Evolutionary conservation across 1,284 basidiomycete species (phyloP).

Genomic region (Austroboletus novae-zelandiae): DNA sequence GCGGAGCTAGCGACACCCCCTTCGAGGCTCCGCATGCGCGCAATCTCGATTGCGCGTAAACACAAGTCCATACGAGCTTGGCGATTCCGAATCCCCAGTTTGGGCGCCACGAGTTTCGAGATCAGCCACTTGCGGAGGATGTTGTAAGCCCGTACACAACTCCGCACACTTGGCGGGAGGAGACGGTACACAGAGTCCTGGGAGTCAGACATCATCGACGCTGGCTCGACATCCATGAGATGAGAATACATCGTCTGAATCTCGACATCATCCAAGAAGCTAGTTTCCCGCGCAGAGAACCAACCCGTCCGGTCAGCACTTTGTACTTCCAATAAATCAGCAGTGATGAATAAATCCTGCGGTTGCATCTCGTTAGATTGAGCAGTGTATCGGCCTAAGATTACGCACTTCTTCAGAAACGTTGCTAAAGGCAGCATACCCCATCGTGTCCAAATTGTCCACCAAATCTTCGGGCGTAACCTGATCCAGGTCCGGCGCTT

Average conservation of each 20-base stretch:
- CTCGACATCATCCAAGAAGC: slow-evolving; percentile 55
- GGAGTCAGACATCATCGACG: slow-evolving; percentile 63
- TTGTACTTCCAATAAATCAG: slow-evolving; percentile 77
- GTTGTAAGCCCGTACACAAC: slow-evolving; percentile 68
- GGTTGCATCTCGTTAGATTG: not conserved
- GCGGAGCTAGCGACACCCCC: slow-evolving; percentile 25
- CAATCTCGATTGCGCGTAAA: slow-evolving; percentile 67
- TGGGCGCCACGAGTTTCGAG: slow-evolving; percentile 60
- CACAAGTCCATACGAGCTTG: slow-evolving; percentile 70
- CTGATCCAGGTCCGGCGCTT: slow-evolving; percentile 66
- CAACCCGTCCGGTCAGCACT: slow-evolving; percentile 74
- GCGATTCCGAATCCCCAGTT: slow-evolving; percentile 58
- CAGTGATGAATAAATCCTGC: slow-evolving; percentile 71
- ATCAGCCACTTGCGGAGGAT: slow-evolving; percentile 77
- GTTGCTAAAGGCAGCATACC: slow-evolving; percentile 66
- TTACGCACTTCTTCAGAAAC: slow-evolving; percentile 68
- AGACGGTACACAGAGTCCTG: slow-evolving; percentile 70
- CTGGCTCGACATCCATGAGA: slow-evolving; percentile 67
- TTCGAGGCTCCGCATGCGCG: slow-evolving; percentile 58
- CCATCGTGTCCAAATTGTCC: slow-evolving; percentile 72
- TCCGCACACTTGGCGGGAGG: slow-evolving; percentile 68
- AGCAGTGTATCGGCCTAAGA: not conserved
- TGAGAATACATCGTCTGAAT: slow-evolving; percentile 75
- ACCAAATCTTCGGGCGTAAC: slow-evolving; percentile 67
- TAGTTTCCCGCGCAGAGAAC: slow-evolving; percentile 59